phyloP scores from a whole-genome alignment of 2,329 filamentous ascomycete genomes.

The Furcasterigmium furcatum region DNA sequence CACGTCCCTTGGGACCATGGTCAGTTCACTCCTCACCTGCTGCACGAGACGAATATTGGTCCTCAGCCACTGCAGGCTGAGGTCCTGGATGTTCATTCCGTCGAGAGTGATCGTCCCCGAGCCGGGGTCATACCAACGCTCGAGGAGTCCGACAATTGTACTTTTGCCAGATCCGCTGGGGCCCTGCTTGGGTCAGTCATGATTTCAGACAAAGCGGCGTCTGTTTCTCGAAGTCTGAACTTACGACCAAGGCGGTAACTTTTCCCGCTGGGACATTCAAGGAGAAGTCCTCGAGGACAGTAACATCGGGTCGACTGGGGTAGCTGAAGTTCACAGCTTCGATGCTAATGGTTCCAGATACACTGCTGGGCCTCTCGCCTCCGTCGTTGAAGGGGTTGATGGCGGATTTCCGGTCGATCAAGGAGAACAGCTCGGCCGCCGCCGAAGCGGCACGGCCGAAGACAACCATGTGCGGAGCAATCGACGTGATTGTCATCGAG shows the following conservation, averaged over 20 bases:
- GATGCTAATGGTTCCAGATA: constrained; percentile 46
- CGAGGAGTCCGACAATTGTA: constrained; percentile 33
- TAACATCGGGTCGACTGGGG: constrained; percentile 62
- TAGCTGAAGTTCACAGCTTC: constrained; percentile 64
- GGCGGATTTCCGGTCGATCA: constrained; percentile 19
- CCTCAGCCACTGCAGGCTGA: constrained; percentile 24
- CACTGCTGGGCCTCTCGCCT: constrained; percentile 1
- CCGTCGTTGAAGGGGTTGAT: constrained; percentile 17
- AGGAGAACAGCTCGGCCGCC: constrained; percentile 16
- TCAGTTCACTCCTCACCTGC: constrained; percentile 6
- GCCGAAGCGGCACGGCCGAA: constrained; percentile 17
- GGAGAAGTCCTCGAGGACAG: constrained; percentile 59
- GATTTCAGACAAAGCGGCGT: no score
- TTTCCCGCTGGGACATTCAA: constrained; percentile 60
- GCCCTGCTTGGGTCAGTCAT: constrained; percentile 15
- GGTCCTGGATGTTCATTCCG: constrained; percentile 16
- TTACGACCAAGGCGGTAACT: constrained; percentile 60
- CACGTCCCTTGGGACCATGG: no score
- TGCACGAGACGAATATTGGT: constrained; percentile 25
- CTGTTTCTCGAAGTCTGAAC: no score
- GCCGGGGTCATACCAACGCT: constrained; percentile 30
- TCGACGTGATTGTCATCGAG: constrained; percentile 9
- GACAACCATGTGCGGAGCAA: constrained; percentile 15
- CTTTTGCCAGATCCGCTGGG: constrained; percentile 35
- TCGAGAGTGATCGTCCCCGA: constrained; percentile 21